Base-by-base conservation (phyloP, 2,329 filamentous ascomycete species). In the Claviceps pazoutovae region DNA sequence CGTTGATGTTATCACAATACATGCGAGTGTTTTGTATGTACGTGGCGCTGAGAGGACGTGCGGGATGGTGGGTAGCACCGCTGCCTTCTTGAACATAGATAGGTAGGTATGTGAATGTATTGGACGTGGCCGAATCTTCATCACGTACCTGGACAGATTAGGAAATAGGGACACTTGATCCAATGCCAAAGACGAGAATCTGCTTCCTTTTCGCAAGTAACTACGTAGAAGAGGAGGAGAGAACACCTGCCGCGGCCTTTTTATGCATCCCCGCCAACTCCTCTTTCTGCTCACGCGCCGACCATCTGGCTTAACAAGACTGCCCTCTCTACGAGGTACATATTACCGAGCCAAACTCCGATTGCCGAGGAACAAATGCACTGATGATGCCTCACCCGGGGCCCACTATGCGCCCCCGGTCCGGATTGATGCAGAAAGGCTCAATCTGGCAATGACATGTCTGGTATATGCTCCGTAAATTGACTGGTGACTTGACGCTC, bases 321-420 rank as follows among this genome's bases (percentile, higher is more conserved):
- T 26, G 21, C 42, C 16, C 14, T 17, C 16, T 45, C 30, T 34
- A 34, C 30, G 30, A 9, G 11, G 5, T 17, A 16, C 14, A 7
- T 13, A 13, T 21, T 37, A 4, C 19, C 23, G 34, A 14, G 51
- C 41, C 8, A 19, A 19, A 39, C 19, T 9, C 19, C 39, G 21
- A 39, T 46, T 48, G 51, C 48, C 48, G 38, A 53, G 48, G 51
- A 9, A 48, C 44, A 51, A 47, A 43, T 17, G 19, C 48, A 48
- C 48, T 44, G 44, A 50, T 47, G 9, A 17, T 42, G 17, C 39
- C 39, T 9, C 9, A 34, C 41, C 51, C 21, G 16, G 42, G 36
- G 46, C 30, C 46, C 51, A 41, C 36, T 47, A 41, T 41, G 26
- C 16, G n/a, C 48, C 48, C 48, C 43, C 2, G 38, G 16, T 17